Conservation (phyloP, 2,329 filamentous ascomycete species). For the Xylariaceae sp. region DNA sequence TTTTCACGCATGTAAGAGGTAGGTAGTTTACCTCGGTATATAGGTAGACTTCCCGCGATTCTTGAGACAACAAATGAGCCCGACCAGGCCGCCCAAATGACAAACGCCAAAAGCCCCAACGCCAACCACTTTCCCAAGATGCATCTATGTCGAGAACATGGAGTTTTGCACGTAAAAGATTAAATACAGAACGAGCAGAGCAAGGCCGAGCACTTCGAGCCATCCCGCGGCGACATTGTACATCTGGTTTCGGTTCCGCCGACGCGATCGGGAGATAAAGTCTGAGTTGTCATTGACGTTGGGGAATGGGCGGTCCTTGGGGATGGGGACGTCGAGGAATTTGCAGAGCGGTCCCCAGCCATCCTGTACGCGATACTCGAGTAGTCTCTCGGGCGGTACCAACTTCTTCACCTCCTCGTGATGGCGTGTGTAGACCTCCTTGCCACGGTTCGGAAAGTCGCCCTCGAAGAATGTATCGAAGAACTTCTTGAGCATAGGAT, state of each 20-base stretch:
- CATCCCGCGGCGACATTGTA: conserved; percentile 36
- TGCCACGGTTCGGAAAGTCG: conserved; percentile 62
- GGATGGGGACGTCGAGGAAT: conserved; percentile 33
- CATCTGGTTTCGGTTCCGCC: conserved; percentile 45
- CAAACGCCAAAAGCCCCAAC: no score
- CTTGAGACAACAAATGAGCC: no score
- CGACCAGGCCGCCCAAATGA: no score
- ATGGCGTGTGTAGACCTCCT: conserved; percentile 52
- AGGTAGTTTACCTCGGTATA: no score
- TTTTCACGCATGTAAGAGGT: no score
- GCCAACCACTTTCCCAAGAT: neutral
- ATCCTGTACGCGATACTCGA: conserved; percentile 32
- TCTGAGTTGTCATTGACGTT: conserved; percentile 45
- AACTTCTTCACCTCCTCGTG: conserved; percentile 27
- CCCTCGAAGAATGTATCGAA: conserved; percentile 65
- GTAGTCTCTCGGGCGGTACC: conserved; percentile 29
- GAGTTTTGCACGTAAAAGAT: conserved; percentile 25
- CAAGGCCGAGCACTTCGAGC: conserved; percentile 20
- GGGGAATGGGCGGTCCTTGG: conserved; percentile 36
- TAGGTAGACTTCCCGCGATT: no score
- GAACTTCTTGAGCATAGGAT: conserved; percentile 67
- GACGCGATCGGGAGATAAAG: conserved; percentile 43
- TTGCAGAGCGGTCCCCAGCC: conserved; percentile 36
- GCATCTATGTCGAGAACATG: conserved; percentile 10
- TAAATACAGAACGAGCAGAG: conserved; percentile 30